Percentiles rank a stretch among this genome's conserved stretches.
phyloP scores from a whole-genome alignment of 306 rosid genomes.

The Castanea mollissima region DNA sequence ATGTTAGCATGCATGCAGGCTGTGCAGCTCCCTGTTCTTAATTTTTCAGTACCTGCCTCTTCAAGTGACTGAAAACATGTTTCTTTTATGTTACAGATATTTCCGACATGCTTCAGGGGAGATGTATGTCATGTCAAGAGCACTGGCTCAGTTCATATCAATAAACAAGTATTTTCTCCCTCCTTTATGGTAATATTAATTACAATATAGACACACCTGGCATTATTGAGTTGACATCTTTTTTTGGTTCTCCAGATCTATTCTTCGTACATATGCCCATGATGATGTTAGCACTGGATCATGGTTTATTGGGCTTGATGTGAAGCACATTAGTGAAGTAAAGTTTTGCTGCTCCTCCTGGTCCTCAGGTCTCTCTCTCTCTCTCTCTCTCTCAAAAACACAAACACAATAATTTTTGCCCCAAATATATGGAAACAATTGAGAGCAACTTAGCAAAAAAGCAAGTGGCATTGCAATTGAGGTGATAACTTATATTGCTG shows the following conservation, averaged over 20 bases:
- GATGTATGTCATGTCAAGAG: constrained; percentile 55
- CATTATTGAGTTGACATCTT: constrained; percentile 19
- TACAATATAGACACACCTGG: constrained; percentile 4
- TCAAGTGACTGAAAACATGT: background rate
- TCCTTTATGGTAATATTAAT: constrained; percentile 9
- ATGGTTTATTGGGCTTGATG: constrained; percentile 78
- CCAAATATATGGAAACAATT: background rate
- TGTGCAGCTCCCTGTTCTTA: background rate
- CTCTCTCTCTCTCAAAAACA: constrained; percentile 6
- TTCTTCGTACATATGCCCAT: constrained; percentile 64
- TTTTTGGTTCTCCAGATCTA: constrained; percentile 37
- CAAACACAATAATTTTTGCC: background rate
- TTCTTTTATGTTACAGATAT: constrained; percentile 48
- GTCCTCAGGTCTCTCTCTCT: constrained; percentile 49
- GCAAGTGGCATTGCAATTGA: background rate
- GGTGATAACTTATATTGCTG: background rate
- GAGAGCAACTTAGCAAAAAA: background rate
- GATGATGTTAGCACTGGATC: constrained; percentile 71
- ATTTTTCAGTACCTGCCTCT: background rate
- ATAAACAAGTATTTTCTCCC: constrained; percentile 47
- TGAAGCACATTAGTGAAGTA: constrained; percentile 45
- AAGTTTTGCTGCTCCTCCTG: constrained; percentile 67
- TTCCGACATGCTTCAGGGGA: constrained; percentile 65
- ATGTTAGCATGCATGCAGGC: background rate
- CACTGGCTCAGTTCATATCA: constrained; percentile 66